phyloP scores from a whole-genome alignment of 2,329 filamentous ascomycete genomes.

The Botrytis medusae region DNA sequence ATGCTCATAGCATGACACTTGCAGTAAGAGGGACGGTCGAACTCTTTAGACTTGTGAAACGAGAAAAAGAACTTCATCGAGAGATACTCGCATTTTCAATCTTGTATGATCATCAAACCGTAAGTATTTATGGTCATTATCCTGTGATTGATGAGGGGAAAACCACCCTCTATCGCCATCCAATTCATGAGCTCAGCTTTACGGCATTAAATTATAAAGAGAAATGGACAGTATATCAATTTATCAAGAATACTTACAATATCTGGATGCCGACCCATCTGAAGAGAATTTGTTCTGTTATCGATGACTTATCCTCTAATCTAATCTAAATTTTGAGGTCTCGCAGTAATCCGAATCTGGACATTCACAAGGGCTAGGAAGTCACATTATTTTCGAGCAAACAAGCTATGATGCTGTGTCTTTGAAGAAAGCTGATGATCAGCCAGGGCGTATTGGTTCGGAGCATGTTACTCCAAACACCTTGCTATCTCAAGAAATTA shows the following conservation, averaged over 20 bases:
- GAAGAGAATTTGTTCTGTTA: constrained; percentile 34
- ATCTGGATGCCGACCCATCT: constrained; percentile 38
- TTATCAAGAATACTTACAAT: constrained; percentile 39
- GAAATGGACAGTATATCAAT: constrained; percentile 33
- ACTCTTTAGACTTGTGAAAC: constrained; percentile 31
- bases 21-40: constrained; percentile 40
- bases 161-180: constrained; percentile 37
- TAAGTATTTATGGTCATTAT: constrained; percentile 41
- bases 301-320: neutral
- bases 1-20: constrained; percentile 45
- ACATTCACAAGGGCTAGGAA: neutral
- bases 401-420: neutral
- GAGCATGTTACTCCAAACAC: neutral
- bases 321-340: neutral
- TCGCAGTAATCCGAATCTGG: neutral
- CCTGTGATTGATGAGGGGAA: constrained; percentile 28
- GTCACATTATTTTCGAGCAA: neutral
- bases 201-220: constrained; percentile 33
- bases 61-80: constrained; percentile 32
- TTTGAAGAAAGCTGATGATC: neutral
- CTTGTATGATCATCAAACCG: constrained; percentile 26
- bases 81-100: constrained; percentile 47
- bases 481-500: neutral
- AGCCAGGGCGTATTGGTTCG: neutral
- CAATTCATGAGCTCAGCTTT: constrained; percentile 36